Conservation (phyloP, 306 rosid genomes). For the Castanea crenata region DNA sequence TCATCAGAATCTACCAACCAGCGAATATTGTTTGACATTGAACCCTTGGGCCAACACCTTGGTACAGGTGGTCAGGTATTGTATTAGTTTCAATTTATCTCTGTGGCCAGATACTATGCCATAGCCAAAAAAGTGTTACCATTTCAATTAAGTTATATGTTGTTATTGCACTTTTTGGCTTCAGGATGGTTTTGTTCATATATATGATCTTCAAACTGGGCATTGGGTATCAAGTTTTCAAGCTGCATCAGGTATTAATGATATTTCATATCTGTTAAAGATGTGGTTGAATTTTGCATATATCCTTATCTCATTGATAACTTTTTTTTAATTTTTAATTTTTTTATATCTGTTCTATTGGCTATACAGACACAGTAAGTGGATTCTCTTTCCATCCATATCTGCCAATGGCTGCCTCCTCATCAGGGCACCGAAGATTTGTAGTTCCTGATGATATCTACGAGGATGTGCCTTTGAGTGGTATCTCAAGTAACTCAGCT, state of each 20-base stretch:
- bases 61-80: slow-evolving; percentile 97
- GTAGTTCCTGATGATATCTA: slow-evolving; percentile 56
- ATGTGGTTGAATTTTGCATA: slow-evolving; percentile 15
- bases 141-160: neutral
- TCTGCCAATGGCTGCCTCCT: slow-evolving; percentile 74
- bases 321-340: neutral
- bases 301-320: neutral
- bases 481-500: slow-evolving; percentile 46
- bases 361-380: slow-evolving; percentile 70
- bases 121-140: slow-evolving; percentile 8
- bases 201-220: slow-evolving; percentile 92
- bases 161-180: slow-evolving; percentile 21
- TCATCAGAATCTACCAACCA: slow-evolving; percentile 89
- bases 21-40: slow-evolving; percentile 85
- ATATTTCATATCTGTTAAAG: slow-evolving; percentile 17
- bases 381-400: slow-evolving; percentile 92
- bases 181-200: slow-evolving; percentile 85
- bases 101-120: slow-evolving; percentile 13
- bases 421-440: slow-evolving; percentile 94
- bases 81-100: slow-evolving; percentile 19
- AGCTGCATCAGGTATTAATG: slow-evolving; percentile 75
- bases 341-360: slow-evolving; percentile 22
- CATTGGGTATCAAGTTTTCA: slow-evolving; percentile 87
- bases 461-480: slow-evolving; percentile 56
- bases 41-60: slow-evolving; percentile 80